Base-by-base conservation (phyloP, 306 rosid genomes). In the Cucumis hystrix region DNA sequence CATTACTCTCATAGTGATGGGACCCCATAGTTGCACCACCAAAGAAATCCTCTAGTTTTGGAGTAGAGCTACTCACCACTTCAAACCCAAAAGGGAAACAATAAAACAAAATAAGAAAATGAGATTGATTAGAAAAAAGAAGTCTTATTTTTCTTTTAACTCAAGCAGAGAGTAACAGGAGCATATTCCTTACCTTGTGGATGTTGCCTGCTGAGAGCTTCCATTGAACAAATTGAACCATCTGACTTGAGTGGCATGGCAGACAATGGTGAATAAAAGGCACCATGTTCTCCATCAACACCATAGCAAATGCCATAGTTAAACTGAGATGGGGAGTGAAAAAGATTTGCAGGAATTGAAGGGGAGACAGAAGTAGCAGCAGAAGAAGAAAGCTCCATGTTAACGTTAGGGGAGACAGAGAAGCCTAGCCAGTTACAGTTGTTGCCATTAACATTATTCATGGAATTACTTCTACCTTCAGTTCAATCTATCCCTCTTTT, bases 1-100 rank as follows among this genome's bases (percentile, higher is more conserved):
- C 84, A 82, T 83, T 87, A 75, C 85, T 85, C 83, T 86, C 90
- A 80, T 87, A 92, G 71, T 87, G 90, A 87, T 90, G 88, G 81
- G 90, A 83, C 83, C 90, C 93, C 89, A 89, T 86, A 3, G 87
- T 56, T 55, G 87, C 90, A 77, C 84, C 82, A 21, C 93, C 97
- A 57, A 92, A 92, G 84, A 92, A 90, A 79, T 92, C 89, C 88
- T 93, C 96, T 69, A 91, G 89, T 81, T 91, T 93, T 84, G 98
- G 98, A 21, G 90, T 83, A 71, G 92, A 76, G 84, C 74, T 80
- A 39, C 88, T 72, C n/a, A 61, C 86, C 87, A 87, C 93, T 92
- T 80, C 84, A 79, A 84, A 41, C 52, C 80, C 77, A 73, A 30
- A 73, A 68, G 20, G 61, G 39, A 2, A 2, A 62, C 72, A 79